Conservation (phyloP, 345 rosid genomes). For the Euphorbia tirucalli region DNA sequence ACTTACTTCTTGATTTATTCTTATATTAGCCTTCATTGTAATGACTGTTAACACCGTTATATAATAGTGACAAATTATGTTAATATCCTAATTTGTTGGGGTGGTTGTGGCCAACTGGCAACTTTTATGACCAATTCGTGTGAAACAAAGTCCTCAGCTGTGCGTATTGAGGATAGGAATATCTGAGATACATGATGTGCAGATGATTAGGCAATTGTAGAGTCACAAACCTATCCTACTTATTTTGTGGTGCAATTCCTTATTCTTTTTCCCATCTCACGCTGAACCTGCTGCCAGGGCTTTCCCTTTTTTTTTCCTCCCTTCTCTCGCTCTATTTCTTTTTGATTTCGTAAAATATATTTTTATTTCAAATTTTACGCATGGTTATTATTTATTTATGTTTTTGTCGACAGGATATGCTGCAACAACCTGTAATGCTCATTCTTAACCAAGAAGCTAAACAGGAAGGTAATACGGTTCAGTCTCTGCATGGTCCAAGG, state of each 20-base stretch:
- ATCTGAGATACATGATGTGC: neutral
- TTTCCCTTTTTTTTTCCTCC: neutral
- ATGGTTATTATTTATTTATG: neutral
- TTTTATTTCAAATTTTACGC: neutral
- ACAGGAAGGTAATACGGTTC: slow-evolving; percentile 37
- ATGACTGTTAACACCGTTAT: too few relatives aligned
- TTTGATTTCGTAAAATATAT: too few relatives aligned
- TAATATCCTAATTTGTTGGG: neutral
- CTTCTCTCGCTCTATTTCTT: too few relatives aligned
- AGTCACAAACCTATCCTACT: neutral
- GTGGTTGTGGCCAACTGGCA: neutral
- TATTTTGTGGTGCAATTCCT: neutral
- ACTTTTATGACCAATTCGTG: neutral
- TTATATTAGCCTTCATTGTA: too few relatives aligned
- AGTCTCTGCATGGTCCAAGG: slow-evolving; percentile 38
- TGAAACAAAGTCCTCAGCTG: neutral
- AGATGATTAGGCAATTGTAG: neutral
- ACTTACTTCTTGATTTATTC: neutral
- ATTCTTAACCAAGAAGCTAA: slow-evolving; percentile 51
- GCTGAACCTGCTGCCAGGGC: neutral
- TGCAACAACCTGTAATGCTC: slow-evolving; percentile 71
- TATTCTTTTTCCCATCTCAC: neutral
- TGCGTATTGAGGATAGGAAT: neutral
- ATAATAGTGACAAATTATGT: too few relatives aligned
- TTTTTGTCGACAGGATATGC: slow-evolving; percentile 50